A percentile compares a stretch with the other conserved stretches of the same genome.
Conservation (phyloP, 129 eudicot genomes). For the Tagetes patula region DNA sequence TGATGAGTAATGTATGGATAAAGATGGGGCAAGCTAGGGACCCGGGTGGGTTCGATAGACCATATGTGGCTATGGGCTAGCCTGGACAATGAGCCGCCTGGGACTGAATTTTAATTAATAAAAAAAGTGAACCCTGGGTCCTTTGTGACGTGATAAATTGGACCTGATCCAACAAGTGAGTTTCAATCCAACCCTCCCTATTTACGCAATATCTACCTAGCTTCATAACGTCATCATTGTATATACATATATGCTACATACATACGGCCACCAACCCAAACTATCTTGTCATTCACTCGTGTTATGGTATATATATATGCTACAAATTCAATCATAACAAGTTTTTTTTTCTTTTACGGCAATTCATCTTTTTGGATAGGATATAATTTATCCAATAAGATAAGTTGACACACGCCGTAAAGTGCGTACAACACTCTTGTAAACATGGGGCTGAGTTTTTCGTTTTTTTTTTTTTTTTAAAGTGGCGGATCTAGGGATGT, state of each 20-base stretch:
- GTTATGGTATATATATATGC: conserved; percentile 1
- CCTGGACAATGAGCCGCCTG: conserved; percentile 31
- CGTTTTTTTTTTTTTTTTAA: too few species aligned
- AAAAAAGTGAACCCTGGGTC: conserved; percentile 13
- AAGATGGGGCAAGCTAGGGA: conserved; percentile 20
- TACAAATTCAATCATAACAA: neutral
- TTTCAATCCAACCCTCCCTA: conserved; percentile 4
- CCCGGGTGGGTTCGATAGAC: conserved; percentile 19
- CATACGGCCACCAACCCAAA: conserved; percentile 20
- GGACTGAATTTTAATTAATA: conserved; percentile 3
- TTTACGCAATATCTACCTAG: conserved; percentile 18
- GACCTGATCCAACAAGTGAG: neutral
- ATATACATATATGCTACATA: neutral
- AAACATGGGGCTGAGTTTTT: too few species aligned
- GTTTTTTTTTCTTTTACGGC: too few species aligned
- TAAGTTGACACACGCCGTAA: too few species aligned
- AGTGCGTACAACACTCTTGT: too few species aligned
- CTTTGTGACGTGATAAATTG: conserved; percentile 39
- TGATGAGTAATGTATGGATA: conserved; percentile 30
- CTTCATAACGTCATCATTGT: conserved; percentile 27
- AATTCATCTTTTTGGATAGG: too few species aligned
- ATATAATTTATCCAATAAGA: too few species aligned
- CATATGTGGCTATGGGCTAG: neutral
- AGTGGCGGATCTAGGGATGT: too few species aligned
- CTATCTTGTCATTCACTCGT: conserved; percentile 31